phyloP scores from a whole-genome alignment of 2,329 filamentous ascomycete genomes.

The Metarhizium robertsii region DNA sequence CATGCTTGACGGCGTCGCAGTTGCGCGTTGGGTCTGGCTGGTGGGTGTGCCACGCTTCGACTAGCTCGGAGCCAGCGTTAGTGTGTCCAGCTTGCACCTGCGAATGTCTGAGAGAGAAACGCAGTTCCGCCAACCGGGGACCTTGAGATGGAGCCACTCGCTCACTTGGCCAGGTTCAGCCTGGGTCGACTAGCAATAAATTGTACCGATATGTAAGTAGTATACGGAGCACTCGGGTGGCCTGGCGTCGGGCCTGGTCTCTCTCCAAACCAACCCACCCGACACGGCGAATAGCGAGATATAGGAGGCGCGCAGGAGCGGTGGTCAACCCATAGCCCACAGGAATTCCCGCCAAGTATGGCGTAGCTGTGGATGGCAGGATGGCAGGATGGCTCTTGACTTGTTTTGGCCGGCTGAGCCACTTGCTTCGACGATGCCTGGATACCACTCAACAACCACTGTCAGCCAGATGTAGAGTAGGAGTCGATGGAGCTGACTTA shows the following conservation, averaged over 20 bases:
- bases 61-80: neutral
- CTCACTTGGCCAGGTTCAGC: conserved; percentile 5
- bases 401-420: neutral
- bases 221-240: neutral
- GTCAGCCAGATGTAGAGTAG: neutral
- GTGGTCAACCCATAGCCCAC: neutral
- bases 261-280: too few relatives aligned
- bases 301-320: neutral
- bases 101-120: conserved; percentile 3
- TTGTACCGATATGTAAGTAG: neutral
- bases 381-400: neutral
- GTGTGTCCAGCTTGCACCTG: conserved; percentile 1
- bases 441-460: neutral
- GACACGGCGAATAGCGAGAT: neutral
- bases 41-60: conserved; percentile 2
- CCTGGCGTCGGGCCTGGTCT: neutral
- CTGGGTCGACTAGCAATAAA: neutral
- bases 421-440: neutral
- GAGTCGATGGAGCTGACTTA: neutral
- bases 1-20: conserved; percentile 2
- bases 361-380: neutral
- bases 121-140: conserved; percentile 5
- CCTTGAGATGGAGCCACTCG: conserved; percentile 3
- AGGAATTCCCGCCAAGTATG: neutral
- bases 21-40: conserved; percentile 1